These are phyloP conservation scores for Coffea humblotiana DNA, from an alignment of 305 asterid genomes.

Conservation along the genomic window DNA sequence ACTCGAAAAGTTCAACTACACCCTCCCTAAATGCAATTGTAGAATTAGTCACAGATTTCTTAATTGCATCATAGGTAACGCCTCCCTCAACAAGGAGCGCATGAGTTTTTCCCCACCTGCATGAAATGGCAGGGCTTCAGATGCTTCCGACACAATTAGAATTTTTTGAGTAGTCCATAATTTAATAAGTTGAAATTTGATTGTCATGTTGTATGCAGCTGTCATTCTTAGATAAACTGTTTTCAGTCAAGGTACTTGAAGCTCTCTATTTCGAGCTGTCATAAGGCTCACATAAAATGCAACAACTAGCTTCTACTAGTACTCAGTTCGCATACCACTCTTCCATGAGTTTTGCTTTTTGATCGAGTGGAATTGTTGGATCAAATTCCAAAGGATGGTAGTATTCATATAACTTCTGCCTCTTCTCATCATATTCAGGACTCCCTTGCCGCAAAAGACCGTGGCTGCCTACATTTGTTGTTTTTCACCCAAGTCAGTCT, in stretches of 20 bases:
- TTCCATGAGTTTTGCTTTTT: constrained; percentile 88
- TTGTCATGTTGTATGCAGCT: background rate
- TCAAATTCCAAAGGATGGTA: constrained; percentile 90
- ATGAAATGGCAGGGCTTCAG: constrained; percentile 24
- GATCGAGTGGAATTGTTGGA: constrained; percentile 71
- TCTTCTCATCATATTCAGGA: constrained; percentile 72
- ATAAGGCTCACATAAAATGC: constrained; percentile 15
- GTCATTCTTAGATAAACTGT: background rate
- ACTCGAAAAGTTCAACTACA: constrained; percentile 78
- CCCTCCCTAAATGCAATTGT: constrained; percentile 81
- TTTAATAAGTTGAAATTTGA: background rate
- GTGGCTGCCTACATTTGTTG: constrained; percentile 68
- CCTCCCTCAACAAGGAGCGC: constrained; percentile 92
- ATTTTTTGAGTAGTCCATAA: constrained; percentile 3
- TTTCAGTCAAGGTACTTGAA: background rate
- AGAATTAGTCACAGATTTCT: constrained; percentile 69
- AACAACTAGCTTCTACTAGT: constrained; percentile 13
- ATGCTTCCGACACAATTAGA: constrained; percentile 10
- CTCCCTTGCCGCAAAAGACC: constrained; percentile 75
- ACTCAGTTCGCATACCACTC: constrained; percentile 63
- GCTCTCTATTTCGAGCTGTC: background rate
- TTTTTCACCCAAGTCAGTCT: constrained; percentile 28
- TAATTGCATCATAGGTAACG: constrained; percentile 60
- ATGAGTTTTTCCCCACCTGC: constrained; percentile 93
- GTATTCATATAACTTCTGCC: constrained; percentile 68